Conservation (phyloP, 176 grass and related monocot genomes). For the Carex littledalei region DNA sequence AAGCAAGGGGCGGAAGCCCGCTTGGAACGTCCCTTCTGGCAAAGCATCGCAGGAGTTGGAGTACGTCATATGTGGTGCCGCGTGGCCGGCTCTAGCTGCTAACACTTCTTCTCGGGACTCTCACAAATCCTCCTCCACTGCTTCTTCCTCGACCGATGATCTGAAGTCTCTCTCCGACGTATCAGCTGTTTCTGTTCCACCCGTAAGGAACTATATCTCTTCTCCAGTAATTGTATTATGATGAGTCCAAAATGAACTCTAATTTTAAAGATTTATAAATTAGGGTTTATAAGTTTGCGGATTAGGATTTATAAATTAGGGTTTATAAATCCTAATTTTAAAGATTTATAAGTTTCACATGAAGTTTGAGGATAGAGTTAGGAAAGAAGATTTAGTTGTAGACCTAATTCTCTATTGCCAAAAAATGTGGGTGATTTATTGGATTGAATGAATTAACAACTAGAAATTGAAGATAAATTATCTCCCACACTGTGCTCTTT, state of each 20-base stretch:
- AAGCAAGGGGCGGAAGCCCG: constrained; percentile 34
- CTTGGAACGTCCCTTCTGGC: constrained; percentile 41
- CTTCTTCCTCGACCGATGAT: constrained; percentile 40
- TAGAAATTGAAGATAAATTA: neutral
- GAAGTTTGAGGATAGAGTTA: neutral
- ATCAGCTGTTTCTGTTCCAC: neutral
- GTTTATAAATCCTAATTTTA: too few species aligned
- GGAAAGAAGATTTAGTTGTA: neutral
- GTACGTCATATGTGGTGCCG: constrained; percentile 19
- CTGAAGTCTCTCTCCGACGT: constrained; percentile 45
- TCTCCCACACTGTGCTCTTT: neutral
- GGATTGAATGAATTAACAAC: neutral
- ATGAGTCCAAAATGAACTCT: too few species aligned
- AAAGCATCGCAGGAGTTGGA: neutral
- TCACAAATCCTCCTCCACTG: constrained; percentile 24
- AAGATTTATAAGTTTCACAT: neutral
- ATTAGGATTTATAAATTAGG: too few species aligned
- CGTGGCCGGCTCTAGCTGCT: constrained; percentile 50
- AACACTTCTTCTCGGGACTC: constrained; percentile 4
- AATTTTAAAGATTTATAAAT: too few species aligned
- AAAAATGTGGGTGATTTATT: neutral
- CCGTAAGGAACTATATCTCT: neutral
- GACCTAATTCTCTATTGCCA: neutral
- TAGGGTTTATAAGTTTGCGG: too few species aligned
- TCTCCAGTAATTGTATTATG: constrained; percentile 29